A percentile compares a stretch with the other conserved stretches of the same genome.
phyloP scores from a whole-genome alignment of 352 stramenopile species.

The Globisporangium nodosum region DNA sequence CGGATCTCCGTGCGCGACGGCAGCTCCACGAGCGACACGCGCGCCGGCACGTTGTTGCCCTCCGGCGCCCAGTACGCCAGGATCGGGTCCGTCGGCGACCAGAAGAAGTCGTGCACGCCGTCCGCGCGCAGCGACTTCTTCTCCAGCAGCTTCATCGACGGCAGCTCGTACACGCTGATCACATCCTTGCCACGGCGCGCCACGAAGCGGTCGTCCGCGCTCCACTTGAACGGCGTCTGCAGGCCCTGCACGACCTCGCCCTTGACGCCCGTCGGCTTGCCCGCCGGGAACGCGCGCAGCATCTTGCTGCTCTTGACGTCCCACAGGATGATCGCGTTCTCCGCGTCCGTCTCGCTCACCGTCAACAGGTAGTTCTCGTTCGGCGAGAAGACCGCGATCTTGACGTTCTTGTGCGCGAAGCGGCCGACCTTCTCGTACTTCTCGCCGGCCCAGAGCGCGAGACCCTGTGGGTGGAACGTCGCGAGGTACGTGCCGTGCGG shows the following conservation, averaged over 20 bases:
- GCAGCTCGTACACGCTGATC: slow-evolving; percentile 94
- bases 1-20: slow-evolving; percentile 92
- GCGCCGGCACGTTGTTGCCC: slow-evolving; percentile 91
- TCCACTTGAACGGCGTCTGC: slow-evolving; percentile 94
- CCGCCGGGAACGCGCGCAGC: slow-evolving; percentile 78
- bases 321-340: slow-evolving; percentile 96
- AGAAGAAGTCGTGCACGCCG: slow-evolving; percentile 97
- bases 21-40: slow-evolving; percentile 96
- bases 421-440: slow-evolving; percentile 97
- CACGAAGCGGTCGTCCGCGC: slow-evolving; percentile 93
- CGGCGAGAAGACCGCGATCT: slow-evolving; percentile 93
- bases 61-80: slow-evolving; percentile 97
- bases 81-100: slow-evolving; percentile 94
- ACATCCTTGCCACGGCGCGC: slow-evolving; percentile 92
- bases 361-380: slow-evolving; percentile 98
- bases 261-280: slow-evolving; percentile 67
- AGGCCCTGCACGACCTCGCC: slow-evolving; percentile 73
- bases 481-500: slow-evolving; percentile 96
- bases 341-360: slow-evolving; percentile 91
- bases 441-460: slow-evolving; percentile 96
- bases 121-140: slow-evolving; percentile 95
- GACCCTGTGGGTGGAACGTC: slow-evolving; percentile 96
- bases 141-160: slow-evolving; percentile 96
- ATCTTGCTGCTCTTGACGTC: slow-evolving; percentile 90
- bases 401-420: slow-evolving; percentile 94